These are phyloP conservation scores for Kurtzmaniella quercitrusa DNA, from an alignment of 1,139 yeast genomes.

Conservation along the genomic window DNA sequence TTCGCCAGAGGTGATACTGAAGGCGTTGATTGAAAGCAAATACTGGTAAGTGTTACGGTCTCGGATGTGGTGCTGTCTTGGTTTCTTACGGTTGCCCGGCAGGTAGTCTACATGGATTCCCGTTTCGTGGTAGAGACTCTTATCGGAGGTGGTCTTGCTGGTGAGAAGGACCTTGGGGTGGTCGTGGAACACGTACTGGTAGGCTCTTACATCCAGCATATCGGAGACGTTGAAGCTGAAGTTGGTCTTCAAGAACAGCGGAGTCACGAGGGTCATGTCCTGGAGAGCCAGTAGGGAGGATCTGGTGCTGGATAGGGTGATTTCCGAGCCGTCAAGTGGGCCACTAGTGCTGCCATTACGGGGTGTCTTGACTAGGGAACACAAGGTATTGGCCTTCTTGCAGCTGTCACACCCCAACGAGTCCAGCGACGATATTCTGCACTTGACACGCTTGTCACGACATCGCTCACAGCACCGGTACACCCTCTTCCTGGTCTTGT, in stretches of 20 bases:
- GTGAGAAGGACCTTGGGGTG: conserved; percentile 26
- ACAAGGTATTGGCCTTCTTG: conserved; percentile 9
- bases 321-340: neutral
- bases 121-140: conserved; percentile 23
- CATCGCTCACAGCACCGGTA: conserved; percentile 52
- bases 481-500: conserved; percentile 49
- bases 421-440: conserved; percentile 32
- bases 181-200: conserved; percentile 22
- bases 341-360: neutral
- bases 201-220: conserved; percentile 14
- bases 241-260: conserved; percentile 19
- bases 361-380: neutral
- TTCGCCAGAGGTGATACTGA: conserved; percentile 25
- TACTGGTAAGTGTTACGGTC: conserved; percentile 16
- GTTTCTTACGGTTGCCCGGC: conserved; percentile 9
- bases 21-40: conserved; percentile 26
- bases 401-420: conserved; percentile 36
- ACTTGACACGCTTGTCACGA: conserved; percentile 38
- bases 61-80: conserved; percentile 14
- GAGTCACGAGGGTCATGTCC: conserved; percentile 15
- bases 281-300: neutral
- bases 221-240: conserved; percentile 24
- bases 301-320: neutral
- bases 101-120: conserved; percentile 21
- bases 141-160: conserved; percentile 15